A percentile compares a stretch with the other conserved stretches of the same genome.
Evolutionary conservation across 1,284 basidiomycete genomes (phyloP).

Genomic region (Cystobasidium sp.): DNA sequence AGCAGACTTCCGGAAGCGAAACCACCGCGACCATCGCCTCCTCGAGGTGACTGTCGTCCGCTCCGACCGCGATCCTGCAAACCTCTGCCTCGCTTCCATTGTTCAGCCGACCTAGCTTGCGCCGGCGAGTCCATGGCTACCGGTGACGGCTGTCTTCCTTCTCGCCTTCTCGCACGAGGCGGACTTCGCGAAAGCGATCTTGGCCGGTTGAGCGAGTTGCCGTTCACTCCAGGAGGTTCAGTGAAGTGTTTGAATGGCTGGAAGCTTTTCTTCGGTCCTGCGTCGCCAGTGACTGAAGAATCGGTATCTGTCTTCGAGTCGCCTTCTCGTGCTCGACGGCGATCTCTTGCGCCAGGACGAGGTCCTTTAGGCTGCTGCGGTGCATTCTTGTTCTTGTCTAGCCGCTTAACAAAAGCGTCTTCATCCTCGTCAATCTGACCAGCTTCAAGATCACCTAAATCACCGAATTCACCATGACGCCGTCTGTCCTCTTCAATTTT

Average conservation of each 20-base stretch:
- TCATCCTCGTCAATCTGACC: constrained; percentile 37
- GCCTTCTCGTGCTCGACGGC: constrained; percentile 5
- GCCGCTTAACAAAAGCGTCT: constrained; percentile 21
- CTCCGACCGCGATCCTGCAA: background rate
- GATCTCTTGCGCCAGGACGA: constrained; percentile 18
- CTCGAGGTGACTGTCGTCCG: background rate
- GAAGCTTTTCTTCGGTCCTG: constrained; percentile 4
- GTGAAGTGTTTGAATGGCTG: constrained; percentile 33
- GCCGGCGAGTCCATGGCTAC: constrained; percentile 15
- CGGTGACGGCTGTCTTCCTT: constrained; percentile 14
- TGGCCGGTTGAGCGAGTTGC: constrained; percentile 1
- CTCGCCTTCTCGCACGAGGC: constrained; percentile 15
- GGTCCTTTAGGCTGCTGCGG: background rate
- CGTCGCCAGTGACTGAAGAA: background rate
- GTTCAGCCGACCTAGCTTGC: background rate
- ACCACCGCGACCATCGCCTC: background rate
- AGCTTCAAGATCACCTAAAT: constrained; percentile 22
- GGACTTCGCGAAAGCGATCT: constrained; percentile 25
- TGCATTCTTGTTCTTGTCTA: background rate
- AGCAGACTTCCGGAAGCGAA: constrained; percentile 20
- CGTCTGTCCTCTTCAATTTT: background rate
- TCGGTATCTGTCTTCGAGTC: background rate
- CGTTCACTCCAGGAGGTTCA: background rate
- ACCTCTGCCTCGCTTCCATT: background rate
- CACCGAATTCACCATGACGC: constrained; percentile 23